Base-by-base conservation (phyloP, 2,329 filamentous ascomycete genomes). In the Podosphaera aphanis region DNA sequence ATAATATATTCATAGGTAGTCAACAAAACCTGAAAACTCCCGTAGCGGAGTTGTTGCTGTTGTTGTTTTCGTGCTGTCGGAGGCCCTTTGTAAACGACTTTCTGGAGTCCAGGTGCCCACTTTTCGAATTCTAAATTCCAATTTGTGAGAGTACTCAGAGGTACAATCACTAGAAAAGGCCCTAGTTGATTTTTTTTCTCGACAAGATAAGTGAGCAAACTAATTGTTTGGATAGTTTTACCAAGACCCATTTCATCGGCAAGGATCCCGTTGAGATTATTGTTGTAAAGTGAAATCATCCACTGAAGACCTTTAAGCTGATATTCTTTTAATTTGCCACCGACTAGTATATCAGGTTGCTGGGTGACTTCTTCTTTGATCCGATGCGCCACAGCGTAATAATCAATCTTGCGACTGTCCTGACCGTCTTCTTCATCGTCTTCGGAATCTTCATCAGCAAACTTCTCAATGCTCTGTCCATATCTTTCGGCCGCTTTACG, bases 261-360 rank as follows among this genome's bases (percentile, higher is more conserved):
- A 56, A 98, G 69, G 53, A 98, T 95, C 72, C 90, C 90, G 62
- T 98, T 98, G 53, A 98, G 74, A 64, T 94, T 98, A 69, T 98
- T 98, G 77, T 98, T 98, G 73, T 95, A 98, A 13, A 98, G 71
- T 13, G 90, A 98, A 49, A 98, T 79, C 90, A 98, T 98, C 90
- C 90, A 98, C 62, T 98, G 88, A 42, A 98, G 67, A 71, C 90
- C 90, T 75, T 94, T 95, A 64, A 98, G 55, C 65, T 98, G 90
- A 63, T 98, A 98, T 61, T 98, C 90, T 63, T 98, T 98, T 53
- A 98, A 69, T 10, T 69, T 82, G 59, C 90, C 90, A 60, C 90
- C 90, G 51, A 95, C 84, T 49, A 98, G 71, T 38, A 93, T 93
- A 45, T 64, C 63, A 5, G 90, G 83, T 59, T 98, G 90, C 49